Evolutionary conservation across 305 asterid species (phyloP).

Genomic region (Ilex paraguariensis): DNA sequence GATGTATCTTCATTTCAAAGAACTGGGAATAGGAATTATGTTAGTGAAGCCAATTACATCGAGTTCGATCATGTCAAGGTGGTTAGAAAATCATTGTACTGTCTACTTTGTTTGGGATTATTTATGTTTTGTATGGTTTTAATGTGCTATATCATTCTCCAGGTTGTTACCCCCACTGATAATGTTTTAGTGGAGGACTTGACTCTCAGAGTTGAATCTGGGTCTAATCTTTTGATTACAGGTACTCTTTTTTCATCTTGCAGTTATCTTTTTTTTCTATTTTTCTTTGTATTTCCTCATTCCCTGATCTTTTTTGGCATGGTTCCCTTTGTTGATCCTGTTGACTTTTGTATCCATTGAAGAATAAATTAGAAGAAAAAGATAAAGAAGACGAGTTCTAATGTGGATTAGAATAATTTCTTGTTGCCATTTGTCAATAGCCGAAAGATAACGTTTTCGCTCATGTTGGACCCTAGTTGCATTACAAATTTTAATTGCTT

Average conservation of each 20-base stretch:
- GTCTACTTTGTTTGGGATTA: constrained; percentile 15
- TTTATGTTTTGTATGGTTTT: constrained; percentile 17
- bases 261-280: background rate
- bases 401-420: no score
- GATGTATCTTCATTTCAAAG: constrained; percentile 67
- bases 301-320: constrained; percentile 5
- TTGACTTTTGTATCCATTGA: no score
- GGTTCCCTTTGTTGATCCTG: background rate
- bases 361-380: no score
- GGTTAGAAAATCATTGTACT: constrained; percentile 11
- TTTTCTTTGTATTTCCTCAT: constrained; percentile 5
- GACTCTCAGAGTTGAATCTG: constrained; percentile 87
- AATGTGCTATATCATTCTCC: constrained; percentile 21
- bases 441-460: no score
- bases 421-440: no score
- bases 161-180: constrained; percentile 98
- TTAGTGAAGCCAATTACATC: constrained; percentile 90
- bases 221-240: constrained; percentile 96
- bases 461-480: no score
- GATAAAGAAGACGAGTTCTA: no score
- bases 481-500: no score
- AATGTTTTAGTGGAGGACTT: constrained; percentile 92
- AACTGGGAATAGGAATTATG: constrained; percentile 82
- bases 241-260: constrained; percentile 34
- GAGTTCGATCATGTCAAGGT: constrained; percentile 96